A percentile compares a stretch with the other conserved stretches of the same genome.
Evolutionary conservation across 768 basidiomycete species (phyloP).

Genomic region (Boletus vinaceobasis): DNA sequence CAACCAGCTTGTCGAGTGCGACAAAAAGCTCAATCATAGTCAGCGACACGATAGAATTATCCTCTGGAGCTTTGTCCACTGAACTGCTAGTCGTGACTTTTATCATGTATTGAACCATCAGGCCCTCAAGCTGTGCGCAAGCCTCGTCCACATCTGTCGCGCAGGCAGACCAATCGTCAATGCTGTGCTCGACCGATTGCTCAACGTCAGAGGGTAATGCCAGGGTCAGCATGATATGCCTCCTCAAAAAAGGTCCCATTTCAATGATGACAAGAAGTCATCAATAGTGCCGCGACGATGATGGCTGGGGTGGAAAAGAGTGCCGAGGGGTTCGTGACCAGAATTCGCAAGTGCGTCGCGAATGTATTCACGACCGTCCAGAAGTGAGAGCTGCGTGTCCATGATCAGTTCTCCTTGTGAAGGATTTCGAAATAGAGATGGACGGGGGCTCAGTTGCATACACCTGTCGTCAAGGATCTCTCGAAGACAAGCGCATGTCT

Average conservation of each 20-base stretch:
- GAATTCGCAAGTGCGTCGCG: conserved; percentile 8
- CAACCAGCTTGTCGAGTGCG: conserved; percentile 14
- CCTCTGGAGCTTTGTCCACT: too few species aligned
- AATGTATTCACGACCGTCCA: conserved; percentile 28
- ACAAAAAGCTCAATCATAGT: conserved; percentile 33
- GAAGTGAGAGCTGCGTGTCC: conserved; percentile 36
- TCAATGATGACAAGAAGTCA: conserved; percentile 15
- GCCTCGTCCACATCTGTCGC: conserved; percentile 7
- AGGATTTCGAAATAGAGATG: conserved; percentile 17
- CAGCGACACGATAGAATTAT: conserved; percentile 39
- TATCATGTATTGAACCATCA: conserved; percentile 28
- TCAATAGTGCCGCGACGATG: conserved; percentile 7
- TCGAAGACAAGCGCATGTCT: conserved; percentile 23
- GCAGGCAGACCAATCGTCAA: conserved; percentile 32
- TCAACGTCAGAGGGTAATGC: conserved; percentile 35
- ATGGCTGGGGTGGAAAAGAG: conserved; percentile 1
- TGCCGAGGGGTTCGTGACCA: rapidly evolving
- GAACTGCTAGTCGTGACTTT: too few species aligned
- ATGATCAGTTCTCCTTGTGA: neutral
- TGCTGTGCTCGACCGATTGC: conserved; percentile 23
- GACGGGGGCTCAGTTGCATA: conserved; percentile 24
- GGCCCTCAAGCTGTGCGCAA: conserved; percentile 16
- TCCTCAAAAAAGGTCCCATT: conserved; percentile 5
- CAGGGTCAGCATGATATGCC: conserved; percentile 6
- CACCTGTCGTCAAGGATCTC: conserved; percentile 31